Conservation (phyloP, 2,329 filamentous ascomycete species). For the Lecanicillium sp. region DNA sequence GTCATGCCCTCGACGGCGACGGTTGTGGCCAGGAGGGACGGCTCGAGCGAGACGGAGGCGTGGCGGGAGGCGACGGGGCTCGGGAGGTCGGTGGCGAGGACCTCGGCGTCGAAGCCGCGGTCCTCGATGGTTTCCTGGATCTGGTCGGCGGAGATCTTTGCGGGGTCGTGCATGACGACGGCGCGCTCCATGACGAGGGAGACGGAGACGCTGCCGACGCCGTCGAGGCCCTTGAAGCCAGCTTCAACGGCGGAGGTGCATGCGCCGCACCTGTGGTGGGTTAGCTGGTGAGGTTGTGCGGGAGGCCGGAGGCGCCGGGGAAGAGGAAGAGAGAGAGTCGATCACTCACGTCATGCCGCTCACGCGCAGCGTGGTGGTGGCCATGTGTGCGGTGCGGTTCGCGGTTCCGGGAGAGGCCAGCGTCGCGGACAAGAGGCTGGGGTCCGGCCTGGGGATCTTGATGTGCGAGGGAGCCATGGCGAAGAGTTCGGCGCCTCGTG, state of each 20-base stretch:
- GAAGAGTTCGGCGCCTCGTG: background rate
- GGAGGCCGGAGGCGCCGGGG: background rate
- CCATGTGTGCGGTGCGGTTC: slow-evolving; percentile 56
- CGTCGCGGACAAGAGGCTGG: slow-evolving; percentile 18
- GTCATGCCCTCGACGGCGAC: slow-evolving; percentile 84
- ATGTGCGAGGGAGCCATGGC: slow-evolving; percentile 48
- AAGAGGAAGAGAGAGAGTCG: slow-evolving; percentile 6
- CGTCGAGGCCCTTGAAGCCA: slow-evolving; percentile 76
- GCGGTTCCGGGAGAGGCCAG: slow-evolving; percentile 14
- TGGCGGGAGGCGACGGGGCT: slow-evolving; percentile 40
- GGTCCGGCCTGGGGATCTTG: slow-evolving; percentile 39
- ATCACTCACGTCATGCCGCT: slow-evolving; percentile 74
- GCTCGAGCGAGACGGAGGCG: slow-evolving; percentile 29
- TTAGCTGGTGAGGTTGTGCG: slow-evolving; percentile 24
- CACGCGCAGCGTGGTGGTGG: slow-evolving; percentile 84
- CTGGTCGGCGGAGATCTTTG: slow-evolving; percentile 64
- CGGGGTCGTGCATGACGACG: slow-evolving; percentile 84
- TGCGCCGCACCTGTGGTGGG: slow-evolving; percentile 68
- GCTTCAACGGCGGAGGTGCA: slow-evolving; percentile 94
- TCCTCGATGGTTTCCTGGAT: slow-evolving; percentile 86
- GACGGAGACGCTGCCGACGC: slow-evolving; percentile 81
- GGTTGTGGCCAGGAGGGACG: slow-evolving; percentile 58
- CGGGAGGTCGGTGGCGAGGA: slow-evolving; percentile 75
- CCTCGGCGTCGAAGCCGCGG: slow-evolving; percentile 81
- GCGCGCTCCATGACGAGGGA: slow-evolving; percentile 93